phyloP scores from a whole-genome alignment of 2,329 filamentous ascomycete species.

The Aspergillus calidoustus region DNA sequence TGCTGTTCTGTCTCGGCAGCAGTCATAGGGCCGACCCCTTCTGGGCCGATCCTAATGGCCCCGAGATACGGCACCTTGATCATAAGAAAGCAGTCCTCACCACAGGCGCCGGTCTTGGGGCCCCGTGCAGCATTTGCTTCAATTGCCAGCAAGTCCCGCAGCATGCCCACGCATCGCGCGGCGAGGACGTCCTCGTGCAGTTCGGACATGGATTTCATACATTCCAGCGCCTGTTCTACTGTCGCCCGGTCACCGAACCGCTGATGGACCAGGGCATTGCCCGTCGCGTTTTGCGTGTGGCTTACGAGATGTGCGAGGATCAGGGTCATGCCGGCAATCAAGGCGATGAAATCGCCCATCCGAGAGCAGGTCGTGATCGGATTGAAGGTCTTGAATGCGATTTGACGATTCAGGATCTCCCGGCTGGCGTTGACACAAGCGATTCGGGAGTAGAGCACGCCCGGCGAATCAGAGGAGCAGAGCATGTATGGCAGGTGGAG shows the following conservation, averaged over 20 bases:
- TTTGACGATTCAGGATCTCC: conserved; percentile 55
- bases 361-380: conserved; percentile 29
- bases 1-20: not conserved
- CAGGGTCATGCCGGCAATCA: conserved; percentile 33
- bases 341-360: conserved; percentile 32
- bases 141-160: conserved; percentile 25
- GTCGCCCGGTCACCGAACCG: conserved; percentile 46
- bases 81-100: not conserved
- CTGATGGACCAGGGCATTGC: conserved; percentile 41
- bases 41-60: not conserved
- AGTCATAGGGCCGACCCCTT: not conserved
- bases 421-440: conserved; percentile 57
- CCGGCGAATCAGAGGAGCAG: conserved; percentile 36
- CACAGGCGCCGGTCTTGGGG: not conserved
- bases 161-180: conserved; percentile 27
- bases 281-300: conserved; percentile 16
- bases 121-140: conserved; percentile 16
- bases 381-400: conserved; percentile 49
- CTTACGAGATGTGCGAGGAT: conserved; percentile 32
- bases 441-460: conserved; percentile 54
- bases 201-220: conserved; percentile 37
- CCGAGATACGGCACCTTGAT: not conserved
- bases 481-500: conserved; percentile 63
- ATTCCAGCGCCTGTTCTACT: conserved; percentile 44
- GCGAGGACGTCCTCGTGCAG: conserved; percentile 38